Conservation (phyloP, 805 yeast genomes). For the Saccharomycopsis amapae region DNA sequence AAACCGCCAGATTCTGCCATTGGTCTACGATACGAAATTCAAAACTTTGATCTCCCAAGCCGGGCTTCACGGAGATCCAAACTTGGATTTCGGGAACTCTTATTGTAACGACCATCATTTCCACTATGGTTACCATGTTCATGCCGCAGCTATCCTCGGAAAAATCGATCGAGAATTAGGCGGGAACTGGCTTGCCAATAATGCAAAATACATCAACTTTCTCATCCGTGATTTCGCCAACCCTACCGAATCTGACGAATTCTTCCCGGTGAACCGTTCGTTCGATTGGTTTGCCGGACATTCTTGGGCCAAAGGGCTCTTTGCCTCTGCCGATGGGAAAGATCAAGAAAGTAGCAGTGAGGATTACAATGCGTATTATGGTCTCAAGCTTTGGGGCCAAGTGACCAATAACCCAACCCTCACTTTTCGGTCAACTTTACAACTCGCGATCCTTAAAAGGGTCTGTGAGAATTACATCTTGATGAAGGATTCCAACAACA, state of each 20-base stretch:
- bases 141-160: constrained; percentile 60
- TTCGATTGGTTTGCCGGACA: constrained; percentile 77
- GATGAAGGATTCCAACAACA: constrained; percentile 43
- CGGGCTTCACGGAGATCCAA: constrained; percentile 38
- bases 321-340: constrained; percentile 65
- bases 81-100: constrained; percentile 67
- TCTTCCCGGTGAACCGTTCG: constrained; percentile 59
- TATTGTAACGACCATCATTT: constrained; percentile 71
- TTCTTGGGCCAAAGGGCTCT: constrained; percentile 72
- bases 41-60: constrained; percentile 72
- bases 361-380: constrained; percentile 66
- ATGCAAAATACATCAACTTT: constrained; percentile 46
- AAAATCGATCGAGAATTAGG: constrained; percentile 43
- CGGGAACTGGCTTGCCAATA: constrained; percentile 45
- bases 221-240: constrained; percentile 64
- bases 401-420: constrained; percentile 46
- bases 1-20: constrained; percentile 65
- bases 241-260: constrained; percentile 45
- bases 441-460: constrained; percentile 50
- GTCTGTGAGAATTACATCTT: constrained; percentile 39
- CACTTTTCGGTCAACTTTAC: constrained; percentile 49
- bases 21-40: constrained; percentile 75
- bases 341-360: constrained; percentile 72
- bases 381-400: constrained; percentile 57
- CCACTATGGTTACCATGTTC: constrained; percentile 69